A percentile compares a stretch with the other conserved stretches of the same genome.
phyloP scores from a whole-genome alignment of 176 grass and related monocot genomes.

The Avena sativa region DNA sequence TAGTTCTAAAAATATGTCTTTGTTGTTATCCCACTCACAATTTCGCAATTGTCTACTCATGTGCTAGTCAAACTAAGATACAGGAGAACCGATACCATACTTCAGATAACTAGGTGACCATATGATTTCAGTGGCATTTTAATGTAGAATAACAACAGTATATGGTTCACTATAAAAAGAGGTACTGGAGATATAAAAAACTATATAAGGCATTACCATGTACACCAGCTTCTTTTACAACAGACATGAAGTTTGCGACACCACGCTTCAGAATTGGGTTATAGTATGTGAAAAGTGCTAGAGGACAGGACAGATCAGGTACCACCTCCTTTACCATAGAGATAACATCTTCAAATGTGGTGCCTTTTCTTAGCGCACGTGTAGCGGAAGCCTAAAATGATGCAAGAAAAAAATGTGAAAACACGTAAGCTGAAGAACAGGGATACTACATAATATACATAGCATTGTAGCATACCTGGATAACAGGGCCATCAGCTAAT shows the following conservation, averaged over 20 bases:
- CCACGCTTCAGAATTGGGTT: constrained; percentile 97
- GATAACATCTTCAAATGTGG: constrained; percentile 88
- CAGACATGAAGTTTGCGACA: constrained; percentile 79
- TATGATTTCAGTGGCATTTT: constrained; percentile 11
- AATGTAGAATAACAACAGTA: constrained; percentile 2
- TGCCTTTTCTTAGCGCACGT: constrained; percentile 83
- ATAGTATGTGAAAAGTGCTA: constrained; percentile 94
- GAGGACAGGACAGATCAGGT: constrained; percentile 90
- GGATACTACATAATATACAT: not conserved
- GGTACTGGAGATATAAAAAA: not conserved
- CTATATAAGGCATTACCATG: constrained; percentile 57
- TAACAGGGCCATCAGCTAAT: constrained; percentile 94
- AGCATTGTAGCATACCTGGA: constrained; percentile 59
- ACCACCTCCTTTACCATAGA: constrained; percentile 91
- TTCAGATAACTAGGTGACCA: not conserved
- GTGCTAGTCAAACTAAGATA: constrained; percentile 14
- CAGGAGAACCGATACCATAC: not conserved
- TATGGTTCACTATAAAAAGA: not conserved
- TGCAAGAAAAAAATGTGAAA: not conserved
- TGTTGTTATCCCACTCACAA: constrained; percentile 18
- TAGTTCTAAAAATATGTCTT: not conserved
- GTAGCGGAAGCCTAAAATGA: constrained; percentile 83
- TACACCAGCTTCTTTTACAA: constrained; percentile 74
- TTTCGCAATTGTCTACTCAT: constrained; percentile 3
- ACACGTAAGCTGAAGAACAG: not conserved